Base-by-base conservation (phyloP, 345 rosid genomes). In the Dimocarpus longan region DNA sequence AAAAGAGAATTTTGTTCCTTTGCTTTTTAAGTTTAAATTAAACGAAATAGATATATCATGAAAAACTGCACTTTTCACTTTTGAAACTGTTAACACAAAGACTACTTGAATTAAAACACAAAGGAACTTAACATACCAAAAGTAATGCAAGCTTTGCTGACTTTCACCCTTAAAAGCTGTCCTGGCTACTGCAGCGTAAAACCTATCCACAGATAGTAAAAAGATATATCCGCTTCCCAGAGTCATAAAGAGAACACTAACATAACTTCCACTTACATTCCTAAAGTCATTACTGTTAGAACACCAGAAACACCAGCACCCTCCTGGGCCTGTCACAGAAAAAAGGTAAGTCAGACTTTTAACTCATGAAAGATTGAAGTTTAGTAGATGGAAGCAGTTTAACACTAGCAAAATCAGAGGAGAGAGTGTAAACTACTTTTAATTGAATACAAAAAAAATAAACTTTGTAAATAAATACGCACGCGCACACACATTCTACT, bases 81-180 rank as follows among this genome's bases (percentile, higher is more conserved):
- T 75, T 60, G 8, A 26, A 54, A 54, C 43, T n/a, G 63, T 44
- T 64, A 28, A 68, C 37, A 5, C 43, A 68, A 15, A 77, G 8
- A 42, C 60, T 7, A 73, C 56, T 54, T 52, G n/a, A 71, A 50
- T 13, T n/a, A 63, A 68, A 69, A 13, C 21, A 70, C 19, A 71
- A 69, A 37, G 46, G 52, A 44, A n/a, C 62, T 19, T 10, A 42
- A 60, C 81, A 72, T 93, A 95, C 99, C 98, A 95, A 86, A 95
- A 93, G 81, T 93, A 92, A 88, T 91, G 99, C 91, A 95, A 84
- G 74, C 98, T 93, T 85, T 89, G 93, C 82, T 94, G 99, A 78
- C 97, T 81, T 64, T 92, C 97, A 74, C 98, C 97, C 90, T 92
- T 95, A 82, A 94, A 95, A 78, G 98, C 95, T 72, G 98, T 95